Evolutionary conservation across 2,329 filamentous ascomycete genomes (phyloP).

Genomic region (Shiraia sp.): DNA sequence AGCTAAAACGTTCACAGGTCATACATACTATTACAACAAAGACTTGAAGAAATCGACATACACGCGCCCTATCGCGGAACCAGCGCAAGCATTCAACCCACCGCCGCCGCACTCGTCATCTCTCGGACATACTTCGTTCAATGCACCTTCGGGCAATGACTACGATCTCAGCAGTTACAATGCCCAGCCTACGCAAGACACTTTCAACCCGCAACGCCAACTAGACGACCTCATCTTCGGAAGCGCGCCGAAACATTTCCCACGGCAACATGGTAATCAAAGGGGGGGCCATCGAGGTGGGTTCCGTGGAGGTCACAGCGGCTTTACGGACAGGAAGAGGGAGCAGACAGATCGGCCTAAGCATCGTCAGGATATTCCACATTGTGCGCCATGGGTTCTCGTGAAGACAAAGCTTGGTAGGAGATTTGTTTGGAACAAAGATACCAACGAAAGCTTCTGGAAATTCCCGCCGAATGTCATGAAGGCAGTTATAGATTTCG

Average conservation of each 20-base stretch:
- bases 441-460: slow-evolving; percentile 91
- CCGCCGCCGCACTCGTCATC: slow-evolving; percentile 1
- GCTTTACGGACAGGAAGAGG: slow-evolving; percentile 63
- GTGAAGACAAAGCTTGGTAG: slow-evolving; percentile 91
- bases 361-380: slow-evolving; percentile 76
- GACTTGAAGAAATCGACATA: slow-evolving; percentile 87
- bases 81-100: slow-evolving; percentile 6
- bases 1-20: slow-evolving; percentile 57
- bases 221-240: slow-evolving; percentile 54
- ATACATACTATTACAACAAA: slow-evolving; percentile 86
- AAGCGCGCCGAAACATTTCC: slow-evolving; percentile 24
- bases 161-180: slow-evolving; percentile 30
- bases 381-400: slow-evolving; percentile 83
- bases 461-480: slow-evolving; percentile 87
- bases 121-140: slow-evolving; percentile 10
- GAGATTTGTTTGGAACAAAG: slow-evolving; percentile 86
- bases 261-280: slow-evolving; percentile 17
- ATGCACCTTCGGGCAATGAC: slow-evolving; percentile 4
- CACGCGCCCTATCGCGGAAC: slow-evolving; percentile 61
- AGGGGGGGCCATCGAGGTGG: slow-evolving; percentile 44
- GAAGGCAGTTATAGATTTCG: slow-evolving; percentile 71
- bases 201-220: slow-evolving; percentile 43
- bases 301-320: slow-evolving; percentile 55
- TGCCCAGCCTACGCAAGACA: slow-evolving; percentile 53
- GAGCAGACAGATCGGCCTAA: slow-evolving; percentile 80